These are phyloP conservation scores for Xylogone sp. DNA, from an alignment of 2,329 filamentous ascomycete species.

Conservation along the genomic window DNA sequence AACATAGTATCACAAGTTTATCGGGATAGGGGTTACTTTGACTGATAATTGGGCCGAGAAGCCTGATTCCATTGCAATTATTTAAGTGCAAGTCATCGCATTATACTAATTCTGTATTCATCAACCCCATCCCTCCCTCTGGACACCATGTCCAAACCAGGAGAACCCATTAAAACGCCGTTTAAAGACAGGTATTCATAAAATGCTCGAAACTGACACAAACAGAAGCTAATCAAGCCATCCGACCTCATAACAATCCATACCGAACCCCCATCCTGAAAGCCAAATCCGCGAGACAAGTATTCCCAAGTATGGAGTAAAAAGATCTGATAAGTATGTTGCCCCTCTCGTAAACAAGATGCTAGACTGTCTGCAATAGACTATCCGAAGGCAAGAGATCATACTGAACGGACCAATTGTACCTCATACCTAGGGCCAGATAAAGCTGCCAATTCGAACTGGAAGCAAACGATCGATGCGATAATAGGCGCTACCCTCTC, in stretches of 20 bases:
- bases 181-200: background rate
- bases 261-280: background rate
- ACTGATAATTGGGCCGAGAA: background rate
- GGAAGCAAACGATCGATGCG: background rate
- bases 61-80: background rate
- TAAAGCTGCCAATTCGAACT: background rate
- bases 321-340: background rate
- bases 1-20: too few relatives aligned
- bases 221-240: background rate
- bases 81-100: background rate
- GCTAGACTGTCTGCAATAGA: slow-evolving; percentile 29
- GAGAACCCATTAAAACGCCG: background rate
- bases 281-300: background rate
- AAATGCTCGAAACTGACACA: background rate
- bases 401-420: background rate
- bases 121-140: background rate
- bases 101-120: background rate
- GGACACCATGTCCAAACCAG: background rate
- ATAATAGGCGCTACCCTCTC: slow-evolving; percentile 17
- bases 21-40: too few relatives aligned
- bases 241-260: background rate
- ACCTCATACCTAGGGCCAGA: background rate
- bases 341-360: slow-evolving; percentile 32
- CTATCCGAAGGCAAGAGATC: slow-evolving; percentile 1
- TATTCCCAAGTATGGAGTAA: background rate